Conservation (phyloP, 2,329 filamentous ascomycete species). For the Trichoderma koningiopsis region DNA sequence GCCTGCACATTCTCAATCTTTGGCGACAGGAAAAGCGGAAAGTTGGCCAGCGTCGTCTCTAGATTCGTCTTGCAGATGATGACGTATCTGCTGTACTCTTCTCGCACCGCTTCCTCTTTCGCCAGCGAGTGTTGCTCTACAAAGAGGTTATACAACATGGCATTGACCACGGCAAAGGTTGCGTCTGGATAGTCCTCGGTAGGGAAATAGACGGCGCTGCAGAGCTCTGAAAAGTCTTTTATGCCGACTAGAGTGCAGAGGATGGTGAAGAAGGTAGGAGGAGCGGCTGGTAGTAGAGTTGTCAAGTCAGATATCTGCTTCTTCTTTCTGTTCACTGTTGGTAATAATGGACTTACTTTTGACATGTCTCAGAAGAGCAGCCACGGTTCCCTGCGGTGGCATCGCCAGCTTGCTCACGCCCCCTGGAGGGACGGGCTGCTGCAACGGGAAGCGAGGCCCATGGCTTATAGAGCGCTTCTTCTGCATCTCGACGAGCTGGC, state of each 20-base stretch:
- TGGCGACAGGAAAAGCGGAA: slow-evolving; percentile 59
- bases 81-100: slow-evolving; percentile 44
- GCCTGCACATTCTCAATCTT: slow-evolving; percentile 59
- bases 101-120: slow-evolving; percentile 36
- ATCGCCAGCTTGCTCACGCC: slow-evolving; percentile 55
- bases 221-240: slow-evolving; percentile 53
- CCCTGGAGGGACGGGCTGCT: slow-evolving; percentile 49
- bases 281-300: slow-evolving; percentile 39
- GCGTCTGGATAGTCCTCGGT: slow-evolving; percentile 54
- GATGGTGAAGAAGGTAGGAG: slow-evolving; percentile 53
- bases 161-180: slow-evolving; percentile 54
- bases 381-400: slow-evolving; percentile 55
- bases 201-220: slow-evolving; percentile 53
- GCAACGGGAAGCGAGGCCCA: slow-evolving; percentile 50
- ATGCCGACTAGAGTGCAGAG: slow-evolving; percentile 53
- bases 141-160: slow-evolving; percentile 53
- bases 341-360: slow-evolving; percentile 41
- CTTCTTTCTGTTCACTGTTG: not conserved
- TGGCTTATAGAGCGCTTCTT: slow-evolving; percentile 45
- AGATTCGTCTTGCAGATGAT: slow-evolving; percentile 51
- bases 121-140: slow-evolving; percentile 48
- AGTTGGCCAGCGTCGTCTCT: slow-evolving; percentile 52
- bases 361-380: slow-evolving; percentile 51
- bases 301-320: not conserved
- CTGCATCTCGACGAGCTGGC: slow-evolving; percentile 56